Percentiles rank a stretch among this genome's conserved stretches.
These are phyloP conservation scores for Penicillium fimorum DNA, from an alignment of 495 filamentous ascomycete species.

Conservation along the genomic window DNA sequence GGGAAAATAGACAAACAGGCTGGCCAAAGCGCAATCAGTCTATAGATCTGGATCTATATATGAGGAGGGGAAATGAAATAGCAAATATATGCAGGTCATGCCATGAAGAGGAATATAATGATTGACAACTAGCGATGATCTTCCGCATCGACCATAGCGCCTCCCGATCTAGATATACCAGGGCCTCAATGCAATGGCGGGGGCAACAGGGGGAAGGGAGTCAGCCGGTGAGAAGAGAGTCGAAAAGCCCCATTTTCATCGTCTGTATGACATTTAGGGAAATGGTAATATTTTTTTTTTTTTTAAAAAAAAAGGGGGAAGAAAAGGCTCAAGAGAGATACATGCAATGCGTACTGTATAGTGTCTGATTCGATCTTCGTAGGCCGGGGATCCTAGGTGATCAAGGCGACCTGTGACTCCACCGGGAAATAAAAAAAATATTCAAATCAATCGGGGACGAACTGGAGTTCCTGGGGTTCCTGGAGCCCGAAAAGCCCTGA, in stretches of 20 bases:
- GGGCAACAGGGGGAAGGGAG: constrained; percentile 6
- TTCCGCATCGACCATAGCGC: constrained; percentile 19
- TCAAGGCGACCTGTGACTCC: constrained; percentile 21
- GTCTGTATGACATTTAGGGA: constrained; percentile 22
- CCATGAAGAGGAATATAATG: constrained; percentile 15
- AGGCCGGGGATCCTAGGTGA: constrained; percentile 17
- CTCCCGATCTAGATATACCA: constrained; percentile 19
- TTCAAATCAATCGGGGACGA: constrained; percentile 8
- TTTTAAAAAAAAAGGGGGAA: neutral
- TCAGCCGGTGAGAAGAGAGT: constrained; percentile 13
- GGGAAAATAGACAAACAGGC: constrained; percentile 17
- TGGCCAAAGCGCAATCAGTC: constrained; percentile 13
- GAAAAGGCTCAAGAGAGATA: constrained; percentile 24
- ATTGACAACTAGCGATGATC: constrained; percentile 27
- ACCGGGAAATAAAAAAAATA: neutral
- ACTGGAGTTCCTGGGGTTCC: constrained; percentile 9
- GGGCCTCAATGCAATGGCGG: constrained; percentile 11
- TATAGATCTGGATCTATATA: constrained; percentile 17
- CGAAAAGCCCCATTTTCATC: constrained; percentile 7
- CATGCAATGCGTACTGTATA: constrained; percentile 13
- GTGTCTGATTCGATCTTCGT: constrained; percentile 18
- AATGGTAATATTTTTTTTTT: neutral
- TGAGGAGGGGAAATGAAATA: constrained; percentile 10
- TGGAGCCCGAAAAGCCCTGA: neutral
- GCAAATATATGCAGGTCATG: constrained; percentile 20